A percentile compares a stretch with the other conserved stretches of the same genome.
phyloP scores from a whole-genome alignment of 139 green algal genomes.

The Zygnema cylindricum region DNA sequence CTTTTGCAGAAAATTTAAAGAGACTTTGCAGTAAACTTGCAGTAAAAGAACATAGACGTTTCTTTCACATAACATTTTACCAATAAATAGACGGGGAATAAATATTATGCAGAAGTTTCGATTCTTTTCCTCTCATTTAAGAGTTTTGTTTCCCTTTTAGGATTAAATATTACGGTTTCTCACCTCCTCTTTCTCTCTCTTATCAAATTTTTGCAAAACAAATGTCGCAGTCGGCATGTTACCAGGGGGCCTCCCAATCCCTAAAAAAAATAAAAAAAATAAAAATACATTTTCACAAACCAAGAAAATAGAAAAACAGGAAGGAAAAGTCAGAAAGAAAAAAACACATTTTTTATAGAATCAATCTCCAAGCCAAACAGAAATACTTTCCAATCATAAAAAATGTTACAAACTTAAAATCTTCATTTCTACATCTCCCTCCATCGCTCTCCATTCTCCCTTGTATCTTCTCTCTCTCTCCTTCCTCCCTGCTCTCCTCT shows the following conservation, averaged over 20 bases:
- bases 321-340: background rate
- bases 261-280: slow-evolving; percentile 61
- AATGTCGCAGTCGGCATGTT: slow-evolving; percentile 69
- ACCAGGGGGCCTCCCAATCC: slow-evolving; percentile 80
- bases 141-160: too few relatives aligned
- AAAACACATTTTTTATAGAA: background rate
- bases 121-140: too few relatives aligned
- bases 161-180: background rate
- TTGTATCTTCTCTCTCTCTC: background rate
- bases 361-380: background rate
- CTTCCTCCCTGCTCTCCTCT: background rate
- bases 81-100: background rate
- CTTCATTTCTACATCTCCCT: background rate
- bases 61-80: background rate
- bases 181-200: slow-evolving; percentile 74
- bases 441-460: background rate
- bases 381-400: too few relatives aligned
- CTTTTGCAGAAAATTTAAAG: background rate
- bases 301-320: background rate
- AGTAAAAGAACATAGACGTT: background rate
- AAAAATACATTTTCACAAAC: background rate
- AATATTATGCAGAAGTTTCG: background rate
- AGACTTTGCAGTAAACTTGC: background rate
- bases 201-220: slow-evolving; percentile 80
- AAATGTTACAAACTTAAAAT: background rate